Evolutionary conservation across 345 rosid genomes (phyloP), one percentile per base, ranked within the genome.

Genomic region (Populus nigra): DNA sequence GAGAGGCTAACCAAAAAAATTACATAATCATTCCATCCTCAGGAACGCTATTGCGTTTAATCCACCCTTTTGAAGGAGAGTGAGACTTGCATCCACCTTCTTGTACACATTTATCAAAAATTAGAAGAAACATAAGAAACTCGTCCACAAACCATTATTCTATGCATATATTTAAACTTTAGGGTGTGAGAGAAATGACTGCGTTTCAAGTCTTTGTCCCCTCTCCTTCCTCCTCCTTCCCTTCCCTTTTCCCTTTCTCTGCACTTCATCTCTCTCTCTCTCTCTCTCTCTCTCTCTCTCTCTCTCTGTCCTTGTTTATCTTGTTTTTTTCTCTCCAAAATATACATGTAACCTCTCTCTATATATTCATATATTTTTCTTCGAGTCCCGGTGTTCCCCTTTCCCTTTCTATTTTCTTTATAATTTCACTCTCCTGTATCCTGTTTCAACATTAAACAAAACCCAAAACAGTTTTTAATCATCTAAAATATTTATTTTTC

Each of bases 401-500:
- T 74, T 68, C 68, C 67, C 61, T 74, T 72, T 69, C 65, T 11
- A 72, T 74, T 75, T 74, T 72, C 69, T 79, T 62, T 83, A 49
- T 81, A 71, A 59, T 72, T 73, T 79, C 66, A 33, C 76, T 68
- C 71, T 65, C 39, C 71, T 75, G 71, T 50, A n/a, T 45, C 59
- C 59, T 66, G 38, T 43, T 57, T n/a, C 41, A 17, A 39, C 10
- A 70, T 39, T 49, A 73, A 84, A 75, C 69, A 66, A 81, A 78
- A 81, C 78, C 74, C 74, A 55, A 73, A 73, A 78, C 81, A 79
- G 84, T 81, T 81, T 65, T 81, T 78, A 78, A 80, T 77, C 72
- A 27, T 71, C 75, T 75, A 61, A 59, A 79, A 57, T 59, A 73
- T 45, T 63, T 83, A 71, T 79, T 69, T 73, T 77, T 76, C 69